phyloP scores from a whole-genome alignment of 2,329 filamentous ascomycete genomes.

The Monilinia polystroma region DNA sequence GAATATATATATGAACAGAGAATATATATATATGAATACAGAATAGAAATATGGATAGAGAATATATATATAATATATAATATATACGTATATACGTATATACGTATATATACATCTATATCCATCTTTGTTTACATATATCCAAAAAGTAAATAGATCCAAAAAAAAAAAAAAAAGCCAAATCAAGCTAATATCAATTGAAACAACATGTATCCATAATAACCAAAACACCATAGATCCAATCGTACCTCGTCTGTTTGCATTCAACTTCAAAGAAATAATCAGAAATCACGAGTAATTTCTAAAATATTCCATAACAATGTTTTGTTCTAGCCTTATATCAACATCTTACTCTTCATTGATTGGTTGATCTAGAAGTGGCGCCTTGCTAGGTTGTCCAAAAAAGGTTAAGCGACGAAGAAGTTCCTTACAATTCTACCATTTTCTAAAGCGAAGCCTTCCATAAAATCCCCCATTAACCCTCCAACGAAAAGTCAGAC shows the following conservation, averaged over 20 bases:
- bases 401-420: slow-evolving; percentile 15
- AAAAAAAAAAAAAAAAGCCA: no score
- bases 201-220: no score
- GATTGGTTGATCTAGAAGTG: slow-evolving; percentile 10
- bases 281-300: neutral
- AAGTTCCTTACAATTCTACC: slow-evolving; percentile 24
- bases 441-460: slow-evolving; percentile 23
- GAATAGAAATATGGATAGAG: no score
- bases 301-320: slow-evolving; percentile 14
- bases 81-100: no score
- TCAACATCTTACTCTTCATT: neutral
- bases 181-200: no score
- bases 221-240: no score
- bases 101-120: no score
- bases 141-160: no score
- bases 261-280: neutral
- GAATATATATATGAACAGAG: no score
- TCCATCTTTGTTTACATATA: no score
- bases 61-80: no score
- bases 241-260: neutral
- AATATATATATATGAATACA: no score
- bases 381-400: slow-evolving; percentile 10
- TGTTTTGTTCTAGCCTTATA: slow-evolving; percentile 2
- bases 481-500: slow-evolving; percentile 11
- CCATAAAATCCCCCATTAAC: slow-evolving; percentile 19